Evolutionary conservation across 129 eudicot genomes (phyloP).

Genomic region (Centella asiatica): DNA sequence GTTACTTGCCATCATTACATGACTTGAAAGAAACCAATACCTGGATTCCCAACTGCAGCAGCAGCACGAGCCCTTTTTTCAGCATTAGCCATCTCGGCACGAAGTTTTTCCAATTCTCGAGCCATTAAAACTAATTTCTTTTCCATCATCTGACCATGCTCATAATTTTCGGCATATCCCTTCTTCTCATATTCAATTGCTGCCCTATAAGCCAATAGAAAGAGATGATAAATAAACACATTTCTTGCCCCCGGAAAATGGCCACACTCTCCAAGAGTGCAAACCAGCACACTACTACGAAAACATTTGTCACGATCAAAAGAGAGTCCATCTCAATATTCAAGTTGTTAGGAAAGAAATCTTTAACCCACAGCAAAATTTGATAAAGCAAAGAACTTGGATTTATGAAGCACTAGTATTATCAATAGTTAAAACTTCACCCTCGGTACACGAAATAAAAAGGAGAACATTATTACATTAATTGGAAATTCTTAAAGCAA

Average conservation of each 20-base stretch:
- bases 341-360: too few relatives aligned
- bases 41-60: conserved; percentile 60
- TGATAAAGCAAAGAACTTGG: too few relatives aligned
- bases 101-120: conserved; percentile 86
- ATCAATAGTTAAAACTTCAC: too few relatives aligned
- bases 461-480: not conserved
- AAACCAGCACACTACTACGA: too few relatives aligned
- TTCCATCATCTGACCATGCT: conserved; percentile 92
- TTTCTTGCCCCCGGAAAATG: too few relatives aligned
- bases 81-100: conserved; percentile 92
- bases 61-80: conserved; percentile 83
- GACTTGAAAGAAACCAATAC: conserved; percentile 26
- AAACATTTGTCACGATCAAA: too few relatives aligned
- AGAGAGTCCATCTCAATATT: too few relatives aligned
- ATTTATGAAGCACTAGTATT: too few relatives aligned
- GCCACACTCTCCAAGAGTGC: too few relatives aligned
- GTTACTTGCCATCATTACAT: too few relatives aligned
- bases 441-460: not conserved
- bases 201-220: conserved; percentile 40
- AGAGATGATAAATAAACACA: not conserved
- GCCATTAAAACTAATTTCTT: conserved; percentile 77
- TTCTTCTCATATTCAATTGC: conserved; percentile 91
- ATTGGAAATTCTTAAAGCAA: too few relatives aligned
- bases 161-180: conserved; percentile 81
- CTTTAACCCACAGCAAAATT: too few relatives aligned